phyloP scores from a whole-genome alignment of 352 stramenopile species.

The Phytopythium delawarense region DNA sequence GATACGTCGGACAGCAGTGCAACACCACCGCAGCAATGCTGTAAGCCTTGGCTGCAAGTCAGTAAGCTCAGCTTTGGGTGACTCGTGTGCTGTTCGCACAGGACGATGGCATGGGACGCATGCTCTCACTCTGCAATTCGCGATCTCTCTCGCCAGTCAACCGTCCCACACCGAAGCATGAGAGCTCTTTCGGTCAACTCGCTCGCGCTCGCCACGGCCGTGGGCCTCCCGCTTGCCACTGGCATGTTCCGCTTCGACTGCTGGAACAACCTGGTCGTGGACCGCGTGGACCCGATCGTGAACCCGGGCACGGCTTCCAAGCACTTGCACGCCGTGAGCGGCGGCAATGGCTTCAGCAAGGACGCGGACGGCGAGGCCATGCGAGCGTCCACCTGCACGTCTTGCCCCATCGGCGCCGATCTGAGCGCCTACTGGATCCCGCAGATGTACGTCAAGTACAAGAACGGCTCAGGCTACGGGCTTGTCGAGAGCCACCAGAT shows the following conservation, averaged over 20 bases:
- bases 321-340: conserved; percentile 40
- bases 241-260: conserved; percentile 50
- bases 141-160: not conserved
- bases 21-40: not conserved
- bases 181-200: not conserved
- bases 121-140: not conserved
- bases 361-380: conserved; percentile 31
- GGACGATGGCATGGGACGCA: not conserved
- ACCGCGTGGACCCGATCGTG: conserved; percentile 45
- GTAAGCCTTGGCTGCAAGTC: not conserved
- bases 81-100: not conserved
- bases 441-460: conserved; percentile 48
- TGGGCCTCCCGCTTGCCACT: not conserved
- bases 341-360: conserved; percentile 47
- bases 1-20: not conserved
- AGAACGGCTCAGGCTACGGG: conserved; percentile 48
- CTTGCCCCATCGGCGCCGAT: conserved; percentile 41
- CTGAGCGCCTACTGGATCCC: conserved; percentile 51
- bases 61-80: not conserved
- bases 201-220: conserved; percentile 6
- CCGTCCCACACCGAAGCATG: not conserved
- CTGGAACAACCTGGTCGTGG: conserved; percentile 52
- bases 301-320: conserved; percentile 15
- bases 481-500: conserved; percentile 50
- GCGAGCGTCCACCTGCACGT: conserved; percentile 41